Base-by-base conservation (phyloP, 768 basidiomycete genomes). In the Tricholoma hemisulphureum region DNA sequence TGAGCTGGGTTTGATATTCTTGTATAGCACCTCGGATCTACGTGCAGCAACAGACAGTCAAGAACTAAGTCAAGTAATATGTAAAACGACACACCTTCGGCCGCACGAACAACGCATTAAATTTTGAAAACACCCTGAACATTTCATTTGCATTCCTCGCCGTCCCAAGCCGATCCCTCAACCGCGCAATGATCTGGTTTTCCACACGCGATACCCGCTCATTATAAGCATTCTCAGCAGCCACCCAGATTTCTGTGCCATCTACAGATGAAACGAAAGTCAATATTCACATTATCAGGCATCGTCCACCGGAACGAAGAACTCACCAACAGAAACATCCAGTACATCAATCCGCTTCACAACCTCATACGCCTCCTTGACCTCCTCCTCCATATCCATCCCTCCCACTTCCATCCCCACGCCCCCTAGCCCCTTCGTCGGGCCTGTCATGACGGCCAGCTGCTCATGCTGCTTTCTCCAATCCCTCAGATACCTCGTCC, bases 381-480 rank as follows among this genome's bases (percentile, higher is more conserved):
- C 95, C 71, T 98, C 96, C 66, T 94, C 94, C 69, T 95, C 95
- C 95, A 98, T 97, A 67, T 98, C 94, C 82, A 98, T 89, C 2
- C 93, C 94, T 1, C 90, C 88, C 14, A 91, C 84, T 59, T 93
- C 88, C 65, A 86, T 82, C 3, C 89, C 86, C 6, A 85, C 80
- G 34, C 86, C 76, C 3, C 85, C 86, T 16, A 95, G 73, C 3
- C 93, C 95, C 66, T 91, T 92, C 34, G 93, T 94, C 23, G 95
- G 95, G 2, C 90, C 91, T 1, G 96, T 98, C 95, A 98, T 98
- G 39, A 95, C 90, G 5, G 93, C 91, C 21, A 99, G 78, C 75
- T 99, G 96, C 69, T 98, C 93, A 66, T 99, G 97, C 69, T 97
- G 95, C 70, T 97, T 94, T 67, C 95, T 78, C 89, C 96, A 98